Conservation (phyloP, 2,329 filamentous ascomycete species). For the Pseudogymnoascus sp. region DNA sequence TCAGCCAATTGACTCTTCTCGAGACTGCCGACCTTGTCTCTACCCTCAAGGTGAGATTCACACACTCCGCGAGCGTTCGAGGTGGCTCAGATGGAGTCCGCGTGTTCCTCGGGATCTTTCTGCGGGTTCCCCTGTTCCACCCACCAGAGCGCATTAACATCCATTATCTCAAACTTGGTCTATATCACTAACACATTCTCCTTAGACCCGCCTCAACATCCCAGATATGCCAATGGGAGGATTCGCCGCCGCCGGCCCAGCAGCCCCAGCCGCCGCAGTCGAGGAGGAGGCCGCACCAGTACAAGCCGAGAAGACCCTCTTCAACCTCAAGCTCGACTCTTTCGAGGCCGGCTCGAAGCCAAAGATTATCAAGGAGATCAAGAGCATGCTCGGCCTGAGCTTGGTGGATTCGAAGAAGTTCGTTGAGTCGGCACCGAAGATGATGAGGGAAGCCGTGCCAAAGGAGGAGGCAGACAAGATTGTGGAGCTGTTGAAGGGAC, state of each 20-base stretch:
- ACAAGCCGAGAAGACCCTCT: constrained; percentile 92
- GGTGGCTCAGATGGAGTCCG: neutral
- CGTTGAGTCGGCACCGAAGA: constrained; percentile 94
- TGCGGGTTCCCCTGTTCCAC: neutral
- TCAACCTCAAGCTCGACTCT: constrained; percentile 87
- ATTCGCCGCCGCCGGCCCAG: constrained; percentile 58
- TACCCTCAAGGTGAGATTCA: constrained; percentile 74
- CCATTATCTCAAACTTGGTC: neutral
- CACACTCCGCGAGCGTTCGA: neutral
- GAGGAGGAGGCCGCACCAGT: constrained; percentile 84
- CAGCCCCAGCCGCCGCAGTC: constrained; percentile 56
- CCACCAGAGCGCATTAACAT: neutral
- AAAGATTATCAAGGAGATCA: constrained; percentile 99
- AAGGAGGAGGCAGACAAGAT: constrained; percentile 99
- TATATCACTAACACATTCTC: constrained; percentile 9
- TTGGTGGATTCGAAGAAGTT: constrained; percentile 99
- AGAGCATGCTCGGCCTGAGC: constrained; percentile 86
- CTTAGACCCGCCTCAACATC: constrained; percentile 86
- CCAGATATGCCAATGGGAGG: constrained; percentile 93
- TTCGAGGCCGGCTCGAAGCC: constrained; percentile 88
- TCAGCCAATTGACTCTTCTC: constrained; percentile 92
- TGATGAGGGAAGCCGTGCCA: constrained; percentile 96
- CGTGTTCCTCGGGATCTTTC: neutral
- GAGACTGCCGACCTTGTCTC: constrained; percentile 96
- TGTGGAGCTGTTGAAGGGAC: constrained; percentile 82